Conservation (phyloP, 1,284 basidiomycete species). For the Cryptococcus jaspeensis region DNA sequence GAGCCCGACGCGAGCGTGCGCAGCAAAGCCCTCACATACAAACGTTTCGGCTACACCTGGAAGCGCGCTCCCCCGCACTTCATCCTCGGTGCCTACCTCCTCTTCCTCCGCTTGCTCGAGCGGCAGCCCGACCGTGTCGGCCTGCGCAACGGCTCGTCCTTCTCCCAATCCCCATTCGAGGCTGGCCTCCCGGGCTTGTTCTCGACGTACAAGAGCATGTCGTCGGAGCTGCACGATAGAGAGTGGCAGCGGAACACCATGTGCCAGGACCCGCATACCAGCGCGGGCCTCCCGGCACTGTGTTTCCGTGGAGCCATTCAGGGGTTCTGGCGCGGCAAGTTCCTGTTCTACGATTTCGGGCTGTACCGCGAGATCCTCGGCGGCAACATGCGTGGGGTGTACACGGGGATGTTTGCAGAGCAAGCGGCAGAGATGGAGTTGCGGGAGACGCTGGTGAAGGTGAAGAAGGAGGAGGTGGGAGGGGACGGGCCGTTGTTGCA, state of each 20-base stretch:
- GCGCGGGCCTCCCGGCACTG: slow-evolving; percentile 51
- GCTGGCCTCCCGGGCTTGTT: slow-evolving; percentile 24
- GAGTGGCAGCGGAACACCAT: slow-evolving; percentile 51
- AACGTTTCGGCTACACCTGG: slow-evolving; percentile 46
- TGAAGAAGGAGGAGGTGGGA: slow-evolving; percentile 44
- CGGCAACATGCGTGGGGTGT: slow-evolving; percentile 51
- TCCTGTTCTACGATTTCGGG: slow-evolving; percentile 57
- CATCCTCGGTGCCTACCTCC: slow-evolving; percentile 33
- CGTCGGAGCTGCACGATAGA: slow-evolving; percentile 46
- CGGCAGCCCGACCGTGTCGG: slow-evolving; percentile 39
- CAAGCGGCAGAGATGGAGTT: slow-evolving; percentile 45
- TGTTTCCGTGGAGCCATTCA: slow-evolving; percentile 50
- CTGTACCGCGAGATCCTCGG: slow-evolving; percentile 55
- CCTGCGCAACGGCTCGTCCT: slow-evolving; percentile 22
- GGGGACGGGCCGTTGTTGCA: slow-evolving; percentile 39
- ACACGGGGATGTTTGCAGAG: slow-evolving; percentile 47
- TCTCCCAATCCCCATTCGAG: slow-evolving; percentile 12
- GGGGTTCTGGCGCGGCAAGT: slow-evolving; percentile 56
- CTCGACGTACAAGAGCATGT: slow-evolving; percentile 32
- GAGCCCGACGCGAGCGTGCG: slow-evolving; percentile 20
- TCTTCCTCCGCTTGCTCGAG: slow-evolving; percentile 41
- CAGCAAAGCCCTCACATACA: slow-evolving; percentile 34
- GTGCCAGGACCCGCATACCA: slow-evolving; percentile 52
- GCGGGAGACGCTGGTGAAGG: slow-evolving; percentile 46
- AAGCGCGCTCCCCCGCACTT: slow-evolving; percentile 40